phyloP scores from a whole-genome alignment of 2,329 filamentous ascomycete genomes.

The Fusarium nematophilum region DNA sequence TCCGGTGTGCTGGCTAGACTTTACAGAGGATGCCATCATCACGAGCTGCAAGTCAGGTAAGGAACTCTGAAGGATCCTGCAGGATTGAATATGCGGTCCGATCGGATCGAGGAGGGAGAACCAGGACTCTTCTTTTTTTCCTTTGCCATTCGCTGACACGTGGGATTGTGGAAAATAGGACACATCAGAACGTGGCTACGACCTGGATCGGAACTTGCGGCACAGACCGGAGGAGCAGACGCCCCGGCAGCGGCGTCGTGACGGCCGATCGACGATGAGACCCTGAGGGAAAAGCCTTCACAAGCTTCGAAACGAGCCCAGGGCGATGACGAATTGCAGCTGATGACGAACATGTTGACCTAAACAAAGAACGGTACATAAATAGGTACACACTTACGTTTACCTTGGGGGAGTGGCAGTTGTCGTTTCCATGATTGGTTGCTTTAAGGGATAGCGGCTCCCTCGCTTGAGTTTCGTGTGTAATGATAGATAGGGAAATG shows the following conservation, averaged over 20 bases:
- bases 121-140: conserved; percentile 6
- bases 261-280: conserved; percentile 23
- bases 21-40: conserved; percentile 92
- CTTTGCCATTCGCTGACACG: conserved; percentile 28
- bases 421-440: conserved; percentile 34
- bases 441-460: conserved; percentile 9
- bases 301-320: conserved; percentile 12
- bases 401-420: conserved; percentile 29
- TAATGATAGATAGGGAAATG: conserved; percentile 13
- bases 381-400: not conserved
- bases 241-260: conserved; percentile 34
- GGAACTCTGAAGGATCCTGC: conserved; percentile 47
- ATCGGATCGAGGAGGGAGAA: conserved; percentile 7
- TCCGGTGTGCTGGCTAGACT: conserved; percentile 90
- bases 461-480: conserved; percentile 20
- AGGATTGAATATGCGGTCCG: conserved; percentile 12
- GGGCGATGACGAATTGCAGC: conserved; percentile 26
- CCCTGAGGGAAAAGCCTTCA: conserved; percentile 14
- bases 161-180: conserved; percentile 58
- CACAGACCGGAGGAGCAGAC: conserved; percentile 37
- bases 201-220: conserved; percentile 55
- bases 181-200: conserved; percentile 82
- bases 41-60: conserved; percentile 91
- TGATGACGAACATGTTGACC: conserved; percentile 16
- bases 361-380: not conserved